A percentile compares a stretch with the other conserved stretches of the same genome.
Evolutionary conservation across 2,329 filamentous ascomycete species (phyloP).

Genomic region (Trichoderma harzianum): DNA sequence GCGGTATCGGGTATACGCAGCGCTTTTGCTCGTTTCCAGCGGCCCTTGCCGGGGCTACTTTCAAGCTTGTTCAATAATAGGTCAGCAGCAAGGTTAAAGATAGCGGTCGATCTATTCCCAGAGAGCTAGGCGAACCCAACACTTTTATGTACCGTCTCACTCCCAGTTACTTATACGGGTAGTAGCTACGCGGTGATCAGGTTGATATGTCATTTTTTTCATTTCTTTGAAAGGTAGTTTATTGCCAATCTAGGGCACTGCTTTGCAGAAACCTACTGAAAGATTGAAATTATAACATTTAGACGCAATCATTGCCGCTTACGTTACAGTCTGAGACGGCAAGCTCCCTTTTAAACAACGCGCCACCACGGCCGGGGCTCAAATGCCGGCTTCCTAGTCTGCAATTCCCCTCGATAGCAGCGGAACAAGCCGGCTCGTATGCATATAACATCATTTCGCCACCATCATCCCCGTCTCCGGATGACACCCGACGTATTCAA

Average conservation of each 20-base stretch:
- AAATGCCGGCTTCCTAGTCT: neutral
- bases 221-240: neutral
- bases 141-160: no score
- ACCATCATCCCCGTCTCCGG: conserved; percentile 33
- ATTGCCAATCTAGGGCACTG: neutral
- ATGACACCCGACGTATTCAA: conserved; percentile 43
- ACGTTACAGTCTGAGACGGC: no score
- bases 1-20: neutral
- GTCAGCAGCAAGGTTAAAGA: neutral
- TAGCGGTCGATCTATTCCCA: neutral
- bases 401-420: no score
- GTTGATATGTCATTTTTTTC: neutral
- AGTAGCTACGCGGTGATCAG: neutral
- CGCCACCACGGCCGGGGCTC: neutral
- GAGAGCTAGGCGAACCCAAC: neutral
- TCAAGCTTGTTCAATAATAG: neutral
- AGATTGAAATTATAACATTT: neutral
- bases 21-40: neutral
- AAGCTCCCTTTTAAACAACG: no score
- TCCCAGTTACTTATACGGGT: neutral
- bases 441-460: neutral
- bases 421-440: neutral
- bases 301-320: neutral
- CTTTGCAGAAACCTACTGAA: neutral
- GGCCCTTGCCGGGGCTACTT: neutral